Evolutionary conservation across 1,284 basidiomycete species (phyloP).

Genomic region (Sanghuangporus sanghuang): DNA sequence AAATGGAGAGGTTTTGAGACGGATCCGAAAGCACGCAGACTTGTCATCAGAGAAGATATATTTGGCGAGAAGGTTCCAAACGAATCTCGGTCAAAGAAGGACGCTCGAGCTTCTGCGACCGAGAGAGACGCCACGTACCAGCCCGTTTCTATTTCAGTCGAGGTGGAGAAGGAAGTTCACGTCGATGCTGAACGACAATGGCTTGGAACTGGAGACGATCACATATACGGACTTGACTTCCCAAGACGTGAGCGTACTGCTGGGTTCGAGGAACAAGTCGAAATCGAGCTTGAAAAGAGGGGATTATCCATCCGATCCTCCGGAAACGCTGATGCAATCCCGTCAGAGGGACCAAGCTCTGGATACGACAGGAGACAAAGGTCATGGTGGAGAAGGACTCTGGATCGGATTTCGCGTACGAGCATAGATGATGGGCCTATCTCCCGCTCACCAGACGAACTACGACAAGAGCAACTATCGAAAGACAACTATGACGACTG

Average conservation of each 20-base stretch:
- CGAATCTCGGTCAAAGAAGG: not conserved
- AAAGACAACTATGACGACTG: not conserved
- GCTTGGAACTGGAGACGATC: constrained; percentile 44
- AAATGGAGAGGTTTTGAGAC: constrained; percentile 43
- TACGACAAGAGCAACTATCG: not conserved
- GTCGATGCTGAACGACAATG: constrained; percentile 44
- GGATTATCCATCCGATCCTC: constrained; percentile 24
- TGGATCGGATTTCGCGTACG: constrained; percentile 4
- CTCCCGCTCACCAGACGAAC: too few relatives aligned
- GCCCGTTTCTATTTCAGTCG: constrained; percentile 18
- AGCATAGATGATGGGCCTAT: not conserved
- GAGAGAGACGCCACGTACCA: not conserved
- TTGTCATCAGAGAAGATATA: constrained; percentile 43
- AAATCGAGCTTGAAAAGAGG: constrained; percentile 43
- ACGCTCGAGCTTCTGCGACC: constrained; percentile 3
- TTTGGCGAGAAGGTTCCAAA: constrained; percentile 34
- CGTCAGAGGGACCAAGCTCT: not conserved
- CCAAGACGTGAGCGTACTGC: constrained; percentile 45
- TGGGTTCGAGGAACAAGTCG: constrained; percentile 45
- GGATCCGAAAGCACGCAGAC: constrained; percentile 44
- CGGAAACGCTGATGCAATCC: not conserved
- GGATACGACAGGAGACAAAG: not conserved
- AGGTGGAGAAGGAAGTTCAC: constrained; percentile 34
- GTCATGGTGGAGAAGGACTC: constrained; percentile 7
- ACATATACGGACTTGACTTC: constrained; percentile 37